A percentile compares a stretch with the other conserved stretches of the same genome.
Evolutionary conservation across 2,329 filamentous ascomycete genomes (phyloP).

Genomic region (Ophiostoma ips): DNA sequence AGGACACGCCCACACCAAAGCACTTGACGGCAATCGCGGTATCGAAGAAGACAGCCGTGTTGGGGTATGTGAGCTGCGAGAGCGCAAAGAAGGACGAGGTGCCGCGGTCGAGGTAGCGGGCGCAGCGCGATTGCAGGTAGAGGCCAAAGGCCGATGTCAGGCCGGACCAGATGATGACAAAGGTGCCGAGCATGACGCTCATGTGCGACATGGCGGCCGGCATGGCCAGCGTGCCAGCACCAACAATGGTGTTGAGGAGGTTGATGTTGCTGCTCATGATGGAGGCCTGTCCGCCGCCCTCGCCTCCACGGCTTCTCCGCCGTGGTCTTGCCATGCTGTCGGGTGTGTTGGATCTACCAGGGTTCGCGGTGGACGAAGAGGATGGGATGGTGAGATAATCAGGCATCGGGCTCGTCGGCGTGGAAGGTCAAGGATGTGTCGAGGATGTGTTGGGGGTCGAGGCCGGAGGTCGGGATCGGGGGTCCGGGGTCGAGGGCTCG

Average conservation of each 20-base stretch:
- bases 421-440: not conserved
- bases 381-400: constrained; percentile 39
- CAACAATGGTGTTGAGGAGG: constrained; percentile 91
- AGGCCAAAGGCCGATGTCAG: constrained; percentile 81
- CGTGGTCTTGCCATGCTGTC: constrained; percentile 38
- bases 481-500: not conserved
- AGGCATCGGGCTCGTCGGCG: constrained; percentile 27
- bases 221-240: constrained; percentile 87
- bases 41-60: constrained; percentile 90
- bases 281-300: constrained; percentile 67
- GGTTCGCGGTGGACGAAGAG: constrained; percentile 20
- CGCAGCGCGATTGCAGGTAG: constrained; percentile 87
- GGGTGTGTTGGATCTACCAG: constrained; percentile 23
- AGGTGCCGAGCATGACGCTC: constrained; percentile 71
- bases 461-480: too few species aligned
- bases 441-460: too few species aligned
- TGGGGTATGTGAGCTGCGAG: constrained; percentile 92
- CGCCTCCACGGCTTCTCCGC: constrained; percentile 49
- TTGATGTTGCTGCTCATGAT: constrained; percentile 91
- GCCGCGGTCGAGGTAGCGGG: constrained; percentile 82
- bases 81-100: constrained; percentile 89
- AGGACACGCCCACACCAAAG: constrained; percentile 93
- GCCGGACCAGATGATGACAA: constrained; percentile 86
- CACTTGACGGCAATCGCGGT: constrained; percentile 94
- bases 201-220: constrained; percentile 92